These are phyloP conservation scores for Cordyceps fumosorosea DNA, from an alignment of 2,329 filamentous ascomycete genomes.

Conservation along the genomic window DNA sequence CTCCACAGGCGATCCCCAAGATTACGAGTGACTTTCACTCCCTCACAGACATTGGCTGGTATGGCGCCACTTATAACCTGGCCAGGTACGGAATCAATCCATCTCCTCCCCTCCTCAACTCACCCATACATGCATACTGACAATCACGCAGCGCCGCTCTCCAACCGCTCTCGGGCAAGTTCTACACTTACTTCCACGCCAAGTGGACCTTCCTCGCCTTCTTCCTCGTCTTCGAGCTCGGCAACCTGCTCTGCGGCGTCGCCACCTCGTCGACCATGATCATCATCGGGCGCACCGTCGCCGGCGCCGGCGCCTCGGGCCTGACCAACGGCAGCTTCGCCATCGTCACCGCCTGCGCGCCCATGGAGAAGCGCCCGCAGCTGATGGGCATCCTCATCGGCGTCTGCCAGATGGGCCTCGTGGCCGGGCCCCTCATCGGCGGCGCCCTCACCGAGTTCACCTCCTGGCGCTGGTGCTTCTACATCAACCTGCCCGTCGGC, in stretches of 20 bases:
- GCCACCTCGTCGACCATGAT: constrained; percentile 38
- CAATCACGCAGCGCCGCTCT: constrained; percentile 34
- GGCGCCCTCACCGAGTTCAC: constrained; percentile 31
- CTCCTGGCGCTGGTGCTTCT: constrained; percentile 41
- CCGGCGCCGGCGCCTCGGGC: constrained; percentile 40
- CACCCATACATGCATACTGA: constrained; percentile 12
- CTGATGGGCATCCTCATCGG: constrained; percentile 24
- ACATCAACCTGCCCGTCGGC: constrained; percentile 38
- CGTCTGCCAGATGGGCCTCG: constrained; percentile 37
- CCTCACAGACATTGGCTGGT: constrained; percentile 49
- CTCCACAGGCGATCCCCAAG: constrained; percentile 35
- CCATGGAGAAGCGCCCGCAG: constrained; percentile 22
- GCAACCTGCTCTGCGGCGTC: constrained; percentile 41
- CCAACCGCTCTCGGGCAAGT: constrained; percentile 45
- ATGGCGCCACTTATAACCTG: constrained; percentile 43
- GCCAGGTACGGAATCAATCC: constrained; percentile 27
- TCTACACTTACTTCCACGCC: constrained; percentile 37
- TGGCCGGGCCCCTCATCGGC: constrained; percentile 41
- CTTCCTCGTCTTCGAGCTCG: constrained; percentile 29
- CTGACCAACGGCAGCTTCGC: constrained; percentile 32
- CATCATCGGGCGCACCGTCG: constrained; percentile 43
- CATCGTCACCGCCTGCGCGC: constrained; percentile 25
- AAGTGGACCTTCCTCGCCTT: constrained; percentile 25
- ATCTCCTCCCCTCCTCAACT: too few relatives aligned
- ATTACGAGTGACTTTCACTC: constrained; percentile 46